phyloP scores from a whole-genome alignment of 257 asterid genomes.

The Ophiorrhiza pumila region DNA sequence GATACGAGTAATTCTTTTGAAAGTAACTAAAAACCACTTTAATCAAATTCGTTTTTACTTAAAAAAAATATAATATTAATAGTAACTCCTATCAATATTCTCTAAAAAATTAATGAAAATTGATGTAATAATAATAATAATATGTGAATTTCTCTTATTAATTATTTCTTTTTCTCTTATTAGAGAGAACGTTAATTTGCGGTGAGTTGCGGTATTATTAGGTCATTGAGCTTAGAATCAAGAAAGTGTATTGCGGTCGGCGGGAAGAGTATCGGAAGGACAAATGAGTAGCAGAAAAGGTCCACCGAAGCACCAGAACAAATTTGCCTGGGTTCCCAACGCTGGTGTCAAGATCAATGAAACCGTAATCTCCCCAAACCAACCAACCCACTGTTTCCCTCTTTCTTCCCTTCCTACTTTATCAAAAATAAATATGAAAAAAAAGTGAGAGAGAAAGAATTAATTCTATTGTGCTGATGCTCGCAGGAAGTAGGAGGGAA shows the following conservation, averaged over 20 bases:
- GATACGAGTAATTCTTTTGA: too few species aligned
- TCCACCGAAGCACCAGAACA: constrained; percentile 86
- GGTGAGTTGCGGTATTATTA: too few species aligned
- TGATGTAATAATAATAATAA: too few species aligned
- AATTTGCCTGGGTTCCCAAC: constrained; percentile 76
- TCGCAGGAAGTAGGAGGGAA: constrained; percentile 82
- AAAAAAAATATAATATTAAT: too few species aligned
- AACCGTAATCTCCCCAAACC: constrained; percentile 37
- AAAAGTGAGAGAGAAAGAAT: neutral
- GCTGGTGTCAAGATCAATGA: constrained; percentile 72
- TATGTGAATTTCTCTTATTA: too few species aligned
- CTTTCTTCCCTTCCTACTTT: neutral
- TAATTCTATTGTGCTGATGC: neutral
- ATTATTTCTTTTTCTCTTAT: too few species aligned
- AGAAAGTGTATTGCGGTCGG: neutral
- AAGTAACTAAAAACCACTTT: too few species aligned
- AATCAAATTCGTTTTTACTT: too few species aligned
- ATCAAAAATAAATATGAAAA: too few species aligned
- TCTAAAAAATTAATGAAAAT: too few species aligned
- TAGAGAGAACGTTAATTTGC: too few species aligned
- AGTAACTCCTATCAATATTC: too few species aligned
- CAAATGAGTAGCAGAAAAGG: constrained; percentile 63
- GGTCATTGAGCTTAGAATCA: constrained; percentile 2
- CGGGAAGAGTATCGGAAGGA: neutral
- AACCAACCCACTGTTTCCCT: neutral